Evolutionary conservation across 192 early-diverging fungal species (phyloP), one percentile per base, ranked within the genome.

Genomic region (Coemansia sp.): DNA sequence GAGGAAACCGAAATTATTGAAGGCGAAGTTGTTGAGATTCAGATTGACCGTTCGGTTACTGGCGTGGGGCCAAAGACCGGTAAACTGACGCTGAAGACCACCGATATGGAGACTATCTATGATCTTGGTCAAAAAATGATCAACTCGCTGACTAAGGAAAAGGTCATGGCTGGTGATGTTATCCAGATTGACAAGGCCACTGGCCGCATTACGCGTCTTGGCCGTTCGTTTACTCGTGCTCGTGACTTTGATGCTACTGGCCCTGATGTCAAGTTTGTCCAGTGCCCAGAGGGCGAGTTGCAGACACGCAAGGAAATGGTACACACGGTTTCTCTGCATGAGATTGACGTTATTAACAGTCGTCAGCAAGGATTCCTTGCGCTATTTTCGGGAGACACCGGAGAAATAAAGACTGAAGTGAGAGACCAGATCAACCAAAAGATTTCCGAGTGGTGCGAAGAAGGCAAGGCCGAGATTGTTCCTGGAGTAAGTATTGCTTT

Each of bases 121-220:
- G 98, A 99, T 78, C 78, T 99, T 66, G 98, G 96, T 8, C 92
- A 97, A 68, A 99, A 99, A 83, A 98, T 99, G 96, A 98, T 99
- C 76, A 94, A 94, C 56, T 88, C 95, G 20, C 76, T 99, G 72
- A 96, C 92, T 79, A 98, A 98, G 85, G 96, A 99, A 68, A 99
- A 99, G 78, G 95, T 98, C 51, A 88, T 93, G 84, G 95, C 95
- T 36, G 98, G 81, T 60, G 97, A 99, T 77, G 96, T 99, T 4
- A 95, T 99, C 61, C 92, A 95, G 32, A 98, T 99, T 60, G 97
- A 99, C 86, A 99, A 99, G 85, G 94, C 96, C 0, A 94, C 91
- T 14, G 98, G 98, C 18, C 91, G 95, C 54, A 98, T 99, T 76
- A 92, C 94, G 7, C 92, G 94, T 63, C 86, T 99, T 8, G 98